These are phyloP conservation scores for Tylopilus rubrobrunneus DNA, from an alignment of 768 basidiomycete species.

Conservation along the genomic window DNA sequence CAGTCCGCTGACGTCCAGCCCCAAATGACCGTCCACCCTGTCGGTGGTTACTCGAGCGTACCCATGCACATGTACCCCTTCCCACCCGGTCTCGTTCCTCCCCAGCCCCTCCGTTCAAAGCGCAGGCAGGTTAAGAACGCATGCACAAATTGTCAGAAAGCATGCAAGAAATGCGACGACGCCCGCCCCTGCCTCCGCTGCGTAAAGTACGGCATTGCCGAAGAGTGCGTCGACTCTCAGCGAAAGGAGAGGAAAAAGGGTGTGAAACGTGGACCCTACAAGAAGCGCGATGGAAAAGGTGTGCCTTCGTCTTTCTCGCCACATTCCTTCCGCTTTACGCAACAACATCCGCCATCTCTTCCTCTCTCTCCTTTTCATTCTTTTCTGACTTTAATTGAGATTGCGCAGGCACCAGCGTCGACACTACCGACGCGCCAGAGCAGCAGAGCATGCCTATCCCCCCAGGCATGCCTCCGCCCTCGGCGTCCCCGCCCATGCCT, in stretches of 20 bases:
- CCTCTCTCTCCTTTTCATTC: constrained; percentile 9
- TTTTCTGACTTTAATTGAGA: constrained; percentile 47
- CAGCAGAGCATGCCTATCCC: constrained; percentile 41
- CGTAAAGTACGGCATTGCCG: constrained; percentile 83
- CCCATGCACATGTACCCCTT: constrained; percentile 73
- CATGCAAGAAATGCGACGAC: constrained; percentile 90
- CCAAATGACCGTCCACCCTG: constrained; percentile 50
- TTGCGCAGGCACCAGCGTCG: constrained; percentile 57
- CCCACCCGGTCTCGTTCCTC: constrained; percentile 43
- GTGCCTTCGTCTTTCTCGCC: constrained; percentile 36
- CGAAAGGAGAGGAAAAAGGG: constrained; percentile 91
- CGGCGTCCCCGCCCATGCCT: constrained; percentile 45
- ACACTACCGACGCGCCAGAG: constrained; percentile 40
- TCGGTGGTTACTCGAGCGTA: constrained; percentile 45
- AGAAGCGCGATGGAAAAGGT: constrained; percentile 94
- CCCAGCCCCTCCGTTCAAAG: constrained; percentile 61
- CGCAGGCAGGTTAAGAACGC: constrained; percentile 89
- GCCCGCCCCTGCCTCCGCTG: constrained; percentile 91
- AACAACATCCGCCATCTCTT: constrained; percentile 6
- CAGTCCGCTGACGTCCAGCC: constrained; percentile 39
- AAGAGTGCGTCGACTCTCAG: constrained; percentile 86
- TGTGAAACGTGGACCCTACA: constrained; percentile 85
- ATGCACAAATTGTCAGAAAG: constrained; percentile 87
- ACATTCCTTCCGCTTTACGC: constrained; percentile 16
- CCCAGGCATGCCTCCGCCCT: constrained; percentile 39